Evolutionary conservation across 129 eudicot species (phyloP).

Genomic region (Saussurea involucrata): DNA sequence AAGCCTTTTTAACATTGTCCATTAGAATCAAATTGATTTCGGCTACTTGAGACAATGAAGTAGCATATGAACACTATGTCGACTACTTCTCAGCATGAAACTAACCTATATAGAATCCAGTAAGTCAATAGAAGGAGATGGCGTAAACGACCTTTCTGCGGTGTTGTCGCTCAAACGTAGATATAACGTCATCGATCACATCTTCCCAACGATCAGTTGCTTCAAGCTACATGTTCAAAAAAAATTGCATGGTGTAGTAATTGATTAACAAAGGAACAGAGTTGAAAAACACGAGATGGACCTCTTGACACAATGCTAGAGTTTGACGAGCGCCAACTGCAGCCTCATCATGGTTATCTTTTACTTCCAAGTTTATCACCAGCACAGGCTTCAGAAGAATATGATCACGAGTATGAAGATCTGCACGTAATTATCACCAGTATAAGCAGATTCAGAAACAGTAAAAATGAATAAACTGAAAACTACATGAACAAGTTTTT

Average conservation of each 20-base stretch:
- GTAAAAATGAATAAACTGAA: not conserved
- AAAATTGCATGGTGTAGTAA: not conserved
- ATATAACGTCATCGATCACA: slow-evolving; percentile 54
- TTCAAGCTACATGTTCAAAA: slow-evolving; percentile 48
- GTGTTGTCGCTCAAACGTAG: slow-evolving; percentile 63
- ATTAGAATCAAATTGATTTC: not conserved
- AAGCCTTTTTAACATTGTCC: not conserved
- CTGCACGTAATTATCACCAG: slow-evolving; percentile 31
- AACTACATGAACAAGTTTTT: not conserved
- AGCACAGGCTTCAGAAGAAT: slow-evolving; percentile 68
- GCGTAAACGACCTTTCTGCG: slow-evolving; percentile 68
- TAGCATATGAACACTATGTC: not conserved
- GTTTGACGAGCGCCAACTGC: slow-evolving; percentile 82
- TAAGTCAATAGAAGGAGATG: slow-evolving; percentile 55
- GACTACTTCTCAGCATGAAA: not conserved
- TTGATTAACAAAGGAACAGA: not conserved
- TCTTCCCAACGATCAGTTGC: slow-evolving; percentile 73
- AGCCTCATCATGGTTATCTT: slow-evolving; percentile 95
- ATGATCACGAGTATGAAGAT: slow-evolving; percentile 75
- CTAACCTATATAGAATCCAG: not conserved
- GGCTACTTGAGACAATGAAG: not conserved
- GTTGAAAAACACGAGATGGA: slow-evolving; percentile 7
- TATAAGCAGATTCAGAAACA: not conserved
- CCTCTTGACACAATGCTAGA: slow-evolving; percentile 78
- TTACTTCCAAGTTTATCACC: slow-evolving; percentile 79